A percentile compares a stretch with the other conserved stretches of the same genome.
phyloP scores from a whole-genome alignment of 2,329 filamentous ascomycete genomes.

The Leptographium galeiforme region DNA sequence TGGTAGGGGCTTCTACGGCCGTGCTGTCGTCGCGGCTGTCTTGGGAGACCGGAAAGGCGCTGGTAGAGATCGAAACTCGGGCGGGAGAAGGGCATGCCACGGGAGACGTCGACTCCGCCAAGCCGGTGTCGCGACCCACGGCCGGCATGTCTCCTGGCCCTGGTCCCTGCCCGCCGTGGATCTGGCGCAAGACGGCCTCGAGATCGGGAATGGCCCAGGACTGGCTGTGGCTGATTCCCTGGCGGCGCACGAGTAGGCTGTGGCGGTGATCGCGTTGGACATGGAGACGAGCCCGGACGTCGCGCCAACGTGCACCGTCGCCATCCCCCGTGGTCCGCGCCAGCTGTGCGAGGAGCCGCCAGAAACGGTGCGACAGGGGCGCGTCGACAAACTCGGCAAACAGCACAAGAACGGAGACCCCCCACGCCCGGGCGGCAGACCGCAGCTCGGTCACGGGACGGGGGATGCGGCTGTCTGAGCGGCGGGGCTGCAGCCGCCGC shows the following conservation, averaged over 20 bases:
- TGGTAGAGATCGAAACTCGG: no score
- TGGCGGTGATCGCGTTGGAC: background rate
- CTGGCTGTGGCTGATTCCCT: background rate
- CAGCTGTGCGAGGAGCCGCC: background rate
- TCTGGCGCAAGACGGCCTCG: background rate
- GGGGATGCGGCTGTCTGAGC: background rate
- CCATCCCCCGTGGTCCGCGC: background rate
- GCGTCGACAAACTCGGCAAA: background rate
- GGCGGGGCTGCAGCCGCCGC: background rate
- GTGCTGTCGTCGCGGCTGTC: no score
- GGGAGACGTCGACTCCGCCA: no score
- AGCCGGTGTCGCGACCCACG: no score
- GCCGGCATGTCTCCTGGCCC: no score
- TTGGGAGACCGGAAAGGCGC: no score
- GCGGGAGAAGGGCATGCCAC: no score
- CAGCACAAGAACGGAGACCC: background rate
- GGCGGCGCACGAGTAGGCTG: background rate
- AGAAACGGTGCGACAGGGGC: background rate
- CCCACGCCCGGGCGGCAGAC: background rate
- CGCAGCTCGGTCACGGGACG: background rate
- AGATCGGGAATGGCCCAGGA: background rate
- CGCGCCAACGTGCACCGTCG: background rate
- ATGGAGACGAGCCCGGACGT: no score
- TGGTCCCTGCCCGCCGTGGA: no score
- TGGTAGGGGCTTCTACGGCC: no score